Base-by-base conservation (phyloP, 371 early-diverging fungal genomes). In the Mucor ambiguus region DNA sequence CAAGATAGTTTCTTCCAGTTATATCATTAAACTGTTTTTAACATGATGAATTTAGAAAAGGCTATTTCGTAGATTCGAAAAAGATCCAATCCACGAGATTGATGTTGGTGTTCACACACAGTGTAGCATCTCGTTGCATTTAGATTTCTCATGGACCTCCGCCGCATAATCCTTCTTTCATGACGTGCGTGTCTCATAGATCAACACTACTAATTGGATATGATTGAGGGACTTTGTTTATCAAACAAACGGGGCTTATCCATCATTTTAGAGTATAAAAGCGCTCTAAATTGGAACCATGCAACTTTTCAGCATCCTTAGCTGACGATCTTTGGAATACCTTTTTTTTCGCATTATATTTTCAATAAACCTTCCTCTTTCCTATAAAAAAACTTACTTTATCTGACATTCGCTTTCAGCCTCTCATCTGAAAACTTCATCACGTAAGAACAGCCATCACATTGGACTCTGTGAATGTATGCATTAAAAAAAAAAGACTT, bases 291-390 rank as follows among this genome's bases (percentile, higher is more conserved):
- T 54, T 29, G 29, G 18, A 29, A 54, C 54, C 29, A 54, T 54
- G 54, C 26, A 61, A 35, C 62, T 48, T 74, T 62, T 79, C 79
- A 79, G 76, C 79, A 70, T 67, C 72, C 65, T 74, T 74, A 69
- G 77, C 77, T 77, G 77, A 74, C 78, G 66, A 74, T 74, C 63
- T 71, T 64, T 61, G 70, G 66, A 67, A 67, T 62, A 76, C 78
- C 62, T 67, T 74, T 35, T 12, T 74, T 70, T 61, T 37, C 43
- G 62, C 61, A 44, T 44, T 46, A 46, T 46, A 22, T 46, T 46
- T 46, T 46, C 22, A 46, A 46, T 46, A 46, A 46, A 22, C 11
- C 46, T 46, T 22, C 22, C 22, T 46, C 20, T 46, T 46, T 20
- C 20, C 46, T 46, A 22, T 9, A 10, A 35, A 35, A 10, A 22